Evolutionary conservation across 176 grass and related monocot genomes (phyloP).

Genomic region (Areca catechu): DNA sequence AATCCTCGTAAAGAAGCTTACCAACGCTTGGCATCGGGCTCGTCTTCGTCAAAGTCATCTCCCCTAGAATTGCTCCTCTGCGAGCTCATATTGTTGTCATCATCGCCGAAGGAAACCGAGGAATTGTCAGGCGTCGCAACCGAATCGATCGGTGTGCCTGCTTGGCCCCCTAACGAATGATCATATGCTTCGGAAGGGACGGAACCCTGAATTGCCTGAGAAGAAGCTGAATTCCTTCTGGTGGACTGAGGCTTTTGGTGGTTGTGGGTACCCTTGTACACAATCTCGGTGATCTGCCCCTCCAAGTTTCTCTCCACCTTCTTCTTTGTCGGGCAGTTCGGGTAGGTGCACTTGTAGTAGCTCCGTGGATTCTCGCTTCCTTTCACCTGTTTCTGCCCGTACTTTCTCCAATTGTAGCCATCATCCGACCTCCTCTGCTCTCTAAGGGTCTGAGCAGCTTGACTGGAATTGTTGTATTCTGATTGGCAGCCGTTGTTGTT

Average conservation of each 20-base stretch:
- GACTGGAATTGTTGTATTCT: background rate
- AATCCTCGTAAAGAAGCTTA: constrained; percentile 5
- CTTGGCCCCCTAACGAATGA: constrained; percentile 11
- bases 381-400: constrained; percentile 43
- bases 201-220: constrained; percentile 12
- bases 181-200: constrained; percentile 10
- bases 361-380: constrained; percentile 37
- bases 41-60: constrained; percentile 25
- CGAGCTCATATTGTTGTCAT: constrained; percentile 4
- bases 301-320: constrained; percentile 37
- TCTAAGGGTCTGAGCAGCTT: background rate
- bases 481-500: background rate
- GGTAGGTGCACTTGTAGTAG: constrained; percentile 44
- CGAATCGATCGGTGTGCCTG: constrained; percentile 16
- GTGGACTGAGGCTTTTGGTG: constrained; percentile 30
- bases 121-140: constrained; percentile 27
- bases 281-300: constrained; percentile 41
- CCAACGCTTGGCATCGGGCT: constrained; percentile 26
- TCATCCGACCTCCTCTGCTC: constrained; percentile 27
- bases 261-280: constrained; percentile 37
- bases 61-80: constrained; percentile 5
- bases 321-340: constrained; percentile 33
- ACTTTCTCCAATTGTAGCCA: constrained; percentile 45
- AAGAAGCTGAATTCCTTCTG: constrained; percentile 19
- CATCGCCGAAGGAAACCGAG: constrained; percentile 25